Conservation (phyloP, 2,329 filamentous ascomycete genomes). For the Diaporthe sp. region DNA sequence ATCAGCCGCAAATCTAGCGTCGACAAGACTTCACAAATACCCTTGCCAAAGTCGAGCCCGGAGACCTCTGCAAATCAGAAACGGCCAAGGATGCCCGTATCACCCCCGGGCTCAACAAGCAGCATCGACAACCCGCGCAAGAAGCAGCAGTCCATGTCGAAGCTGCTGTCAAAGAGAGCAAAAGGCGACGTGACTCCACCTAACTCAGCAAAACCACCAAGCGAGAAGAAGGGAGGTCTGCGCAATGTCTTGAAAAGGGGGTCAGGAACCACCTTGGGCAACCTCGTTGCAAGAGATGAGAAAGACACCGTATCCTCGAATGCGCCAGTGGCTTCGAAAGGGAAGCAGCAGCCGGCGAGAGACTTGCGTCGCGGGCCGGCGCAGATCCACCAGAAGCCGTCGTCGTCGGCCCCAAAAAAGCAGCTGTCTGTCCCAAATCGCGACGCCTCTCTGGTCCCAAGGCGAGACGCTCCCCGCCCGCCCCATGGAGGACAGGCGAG, state of each 20-base stretch:
- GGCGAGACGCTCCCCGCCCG: conserved; percentile 52
- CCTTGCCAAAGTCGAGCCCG: conserved; percentile 45
- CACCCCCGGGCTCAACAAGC: conserved; percentile 42
- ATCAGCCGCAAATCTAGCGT: conserved; percentile 21
- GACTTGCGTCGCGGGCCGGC: conserved; percentile 28
- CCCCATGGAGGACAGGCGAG: conserved; percentile 51
- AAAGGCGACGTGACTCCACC: conserved; percentile 44
- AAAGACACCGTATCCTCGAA: conserved; percentile 43
- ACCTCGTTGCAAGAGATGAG: conserved; percentile 60
- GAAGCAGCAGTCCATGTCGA: conserved; percentile 46
- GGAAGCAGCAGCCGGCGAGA: conserved; percentile 10
- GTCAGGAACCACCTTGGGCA: conserved; percentile 61
- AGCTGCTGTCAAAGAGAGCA: conserved; percentile 48
- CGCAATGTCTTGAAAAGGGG: conserved; percentile 67
- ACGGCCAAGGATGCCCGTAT: conserved; percentile 55
- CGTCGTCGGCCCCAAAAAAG: conserved; percentile 44
- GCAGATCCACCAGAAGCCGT: conserved; percentile 41
- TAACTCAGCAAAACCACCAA: conserved; percentile 41
- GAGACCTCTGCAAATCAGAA: conserved; percentile 64
- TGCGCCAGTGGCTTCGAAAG: conserved; percentile 42
- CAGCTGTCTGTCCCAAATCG: conserved; percentile 50
- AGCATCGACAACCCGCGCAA: conserved; percentile 43
- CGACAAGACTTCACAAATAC: conserved; percentile 43
- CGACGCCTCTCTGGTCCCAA: conserved; percentile 50
- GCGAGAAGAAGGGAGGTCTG: conserved; percentile 62